Evolutionary conservation across 2,329 filamentous ascomycete species (phyloP).

Genomic region (Diaporthe vexans): DNA sequence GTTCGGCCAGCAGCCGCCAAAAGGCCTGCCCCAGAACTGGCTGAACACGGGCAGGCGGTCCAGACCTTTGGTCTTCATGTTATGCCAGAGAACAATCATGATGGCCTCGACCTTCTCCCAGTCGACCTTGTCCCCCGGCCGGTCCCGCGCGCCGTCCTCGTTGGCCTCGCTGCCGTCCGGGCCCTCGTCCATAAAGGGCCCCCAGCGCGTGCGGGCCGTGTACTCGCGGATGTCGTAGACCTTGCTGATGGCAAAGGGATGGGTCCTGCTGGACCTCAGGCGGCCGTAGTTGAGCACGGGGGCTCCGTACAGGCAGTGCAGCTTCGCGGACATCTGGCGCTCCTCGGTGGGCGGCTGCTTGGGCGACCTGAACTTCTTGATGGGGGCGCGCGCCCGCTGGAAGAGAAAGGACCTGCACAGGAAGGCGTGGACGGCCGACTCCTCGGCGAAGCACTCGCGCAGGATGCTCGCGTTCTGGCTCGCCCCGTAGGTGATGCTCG

Average conservation of each 20-base stretch:
- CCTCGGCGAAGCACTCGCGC: constrained; percentile 58
- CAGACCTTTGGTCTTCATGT: constrained; percentile 66
- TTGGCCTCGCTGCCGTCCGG: constrained; percentile 46
- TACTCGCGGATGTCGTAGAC: constrained; percentile 83
- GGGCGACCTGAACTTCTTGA: constrained; percentile 31
- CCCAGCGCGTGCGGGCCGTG: constrained; percentile 73
- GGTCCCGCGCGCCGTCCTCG: constrained; percentile 1
- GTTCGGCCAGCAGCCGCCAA: constrained; percentile 66
- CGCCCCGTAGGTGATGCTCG: constrained; percentile 53
- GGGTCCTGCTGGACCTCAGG: constrained; percentile 56
- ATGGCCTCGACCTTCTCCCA: constrained; percentile 87
- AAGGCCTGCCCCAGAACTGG: constrained; percentile 68
- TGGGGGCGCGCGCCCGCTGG: constrained; percentile 62
- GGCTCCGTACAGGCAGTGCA: constrained; percentile 79
- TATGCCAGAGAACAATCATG: constrained; percentile 76
- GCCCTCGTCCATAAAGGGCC: constrained; percentile 78
- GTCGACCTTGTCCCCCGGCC: constrained; percentile 66
- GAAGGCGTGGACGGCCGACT: constrained; percentile 70
- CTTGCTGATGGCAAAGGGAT: constrained; percentile 74
- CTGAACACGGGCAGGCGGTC: constrained; percentile 61
- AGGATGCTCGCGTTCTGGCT: constrained; percentile 65
- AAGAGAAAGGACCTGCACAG: constrained; percentile 76
- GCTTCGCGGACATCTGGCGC: constrained; percentile 76
- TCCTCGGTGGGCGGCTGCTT: constrained; percentile 53
- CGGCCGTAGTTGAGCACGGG: constrained; percentile 61